Base-by-base conservation (phyloP, 768 basidiomycete species). In the Coprinopsis sp. region DNA sequence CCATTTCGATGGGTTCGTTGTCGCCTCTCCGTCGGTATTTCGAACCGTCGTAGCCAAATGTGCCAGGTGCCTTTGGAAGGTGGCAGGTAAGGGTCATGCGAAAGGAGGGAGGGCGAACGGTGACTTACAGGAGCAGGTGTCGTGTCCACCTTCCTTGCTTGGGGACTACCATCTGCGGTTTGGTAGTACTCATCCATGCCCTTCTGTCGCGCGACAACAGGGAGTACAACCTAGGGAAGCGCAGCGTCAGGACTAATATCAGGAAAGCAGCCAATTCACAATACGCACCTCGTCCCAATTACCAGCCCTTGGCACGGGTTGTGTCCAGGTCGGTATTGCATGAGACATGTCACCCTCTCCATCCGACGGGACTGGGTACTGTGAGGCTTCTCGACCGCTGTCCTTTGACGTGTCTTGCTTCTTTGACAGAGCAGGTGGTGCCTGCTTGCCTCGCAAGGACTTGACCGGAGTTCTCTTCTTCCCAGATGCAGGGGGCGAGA, bases 281-380 rank as follows among this genome's bases (percentile, higher is more conserved):
- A 40, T 23, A 69, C 76, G 58, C 56, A 80, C 87, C 59, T 92
- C 89, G 57, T 92, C 89, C 89, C 90, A 92, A 56, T 87, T 90
- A 1, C 86, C 85, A 19, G 76, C 70, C 48, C 66, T 67, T 21
- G 73, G 76, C 22, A 82, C 69, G 21, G 87, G 86, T 58, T 89
- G 82, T 14, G 85, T 88, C 88, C 86, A 88, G 3, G 77, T 74
- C 5, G 90, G 89, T 59, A 91, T 89, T 19, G 89, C 89, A 61
- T 91, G 71, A 41, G 76, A 74, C 66, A 84, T 67, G 38, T 77
- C 70, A n/a, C n/a, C n/a, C 49, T 58, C 61, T 21, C 72, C 71
- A n/a, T 70, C 73, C 38, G 54, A 73, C 0, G 81, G 77, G 1
- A 73, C 69, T 6, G 87, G 86, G 64, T 89, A 89, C 37, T 75